Percentiles rank a stretch among this genome's conserved stretches.
phyloP scores from a whole-genome alignment of 2,329 filamentous ascomycete genomes.

The Aspergillus latus region DNA sequence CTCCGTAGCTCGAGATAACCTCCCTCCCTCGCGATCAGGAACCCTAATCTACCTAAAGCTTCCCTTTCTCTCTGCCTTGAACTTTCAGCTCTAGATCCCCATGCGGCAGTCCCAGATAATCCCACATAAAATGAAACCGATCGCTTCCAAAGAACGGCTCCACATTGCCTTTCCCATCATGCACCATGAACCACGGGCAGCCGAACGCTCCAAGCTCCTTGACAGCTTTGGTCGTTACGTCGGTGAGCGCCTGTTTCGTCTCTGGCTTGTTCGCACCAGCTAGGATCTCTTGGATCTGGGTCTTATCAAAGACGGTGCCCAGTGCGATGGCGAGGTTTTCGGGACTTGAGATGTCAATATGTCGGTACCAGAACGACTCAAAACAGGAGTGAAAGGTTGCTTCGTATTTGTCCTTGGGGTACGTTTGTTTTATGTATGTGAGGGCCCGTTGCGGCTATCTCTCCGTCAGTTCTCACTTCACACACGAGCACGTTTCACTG shows the following conservation, averaged over 20 bases:
- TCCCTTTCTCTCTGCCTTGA: constrained; percentile 1
- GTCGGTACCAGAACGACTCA: constrained; percentile 61
- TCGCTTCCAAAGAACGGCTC: constrained; percentile 79
- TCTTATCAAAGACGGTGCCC: constrained; percentile 35
- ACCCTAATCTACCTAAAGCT: background rate
- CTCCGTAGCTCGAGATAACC: too few species aligned
- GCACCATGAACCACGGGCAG: constrained; percentile 72
- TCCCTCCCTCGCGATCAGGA: too few species aligned
- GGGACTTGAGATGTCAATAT: constrained; percentile 60
- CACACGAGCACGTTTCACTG: background rate
- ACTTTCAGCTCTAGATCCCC: constrained; percentile 28
- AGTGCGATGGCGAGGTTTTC: constrained; percentile 47
- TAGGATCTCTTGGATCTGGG: constrained; percentile 58
- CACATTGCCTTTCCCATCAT: constrained; percentile 50
- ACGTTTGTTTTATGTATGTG: constrained; percentile 63
- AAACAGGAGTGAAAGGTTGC: constrained; percentile 58
- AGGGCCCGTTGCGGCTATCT: constrained; percentile 63
- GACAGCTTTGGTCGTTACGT: constrained; percentile 61
- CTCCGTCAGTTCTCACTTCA: background rate
- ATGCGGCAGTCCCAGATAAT: constrained; percentile 58
- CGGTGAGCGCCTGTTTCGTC: constrained; percentile 56
- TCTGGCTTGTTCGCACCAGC: constrained; percentile 51
- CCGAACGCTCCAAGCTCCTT: constrained; percentile 68
- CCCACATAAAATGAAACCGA: constrained; percentile 63
- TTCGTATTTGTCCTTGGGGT: constrained; percentile 53